Evolutionary conservation across 129 eudicot species (phyloP).

Genomic region (Rutidosis leptorrhynchoides): DNA sequence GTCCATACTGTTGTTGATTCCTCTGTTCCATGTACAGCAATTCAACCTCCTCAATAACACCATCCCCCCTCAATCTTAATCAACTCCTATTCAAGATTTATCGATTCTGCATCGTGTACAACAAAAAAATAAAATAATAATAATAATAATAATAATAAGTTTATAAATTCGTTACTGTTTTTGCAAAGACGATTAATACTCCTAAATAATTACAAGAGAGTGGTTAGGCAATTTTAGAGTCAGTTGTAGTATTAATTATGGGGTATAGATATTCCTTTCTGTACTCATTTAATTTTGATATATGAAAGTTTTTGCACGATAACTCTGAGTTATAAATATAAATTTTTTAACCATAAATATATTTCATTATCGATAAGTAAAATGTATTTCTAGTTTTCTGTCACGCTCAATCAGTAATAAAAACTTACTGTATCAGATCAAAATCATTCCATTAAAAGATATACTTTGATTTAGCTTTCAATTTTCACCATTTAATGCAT

Average conservation of each 20-base stretch:
- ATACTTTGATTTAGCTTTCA: background rate
- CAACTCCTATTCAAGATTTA: background rate
- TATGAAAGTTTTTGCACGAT: too few relatives aligned
- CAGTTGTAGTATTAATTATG: too few relatives aligned
- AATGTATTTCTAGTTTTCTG: background rate
- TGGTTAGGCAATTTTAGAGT: too few relatives aligned
- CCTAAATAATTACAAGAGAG: too few relatives aligned
- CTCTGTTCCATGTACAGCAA: constrained; percentile 71
- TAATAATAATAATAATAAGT: too few relatives aligned
- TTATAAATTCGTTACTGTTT: background rate
- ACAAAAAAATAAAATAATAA: background rate
- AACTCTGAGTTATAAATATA: too few relatives aligned
- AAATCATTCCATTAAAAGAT: background rate
- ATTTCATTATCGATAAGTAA: too few relatives aligned
- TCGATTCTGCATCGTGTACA: background rate
- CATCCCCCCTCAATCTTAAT: constrained; percentile 21
- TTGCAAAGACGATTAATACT: too few relatives aligned
- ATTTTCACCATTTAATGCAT: constrained; percentile 7
- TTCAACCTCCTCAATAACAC: constrained; percentile 62
- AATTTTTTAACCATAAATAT: too few relatives aligned
- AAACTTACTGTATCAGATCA: background rate
- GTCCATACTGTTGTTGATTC: constrained; percentile 50
- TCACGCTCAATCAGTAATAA: background rate
- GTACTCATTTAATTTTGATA: too few relatives aligned
- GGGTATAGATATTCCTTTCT: too few relatives aligned